Conservation (phyloP, 495 filamentous ascomycete genomes). For the Pyrenula massariospora region DNA sequence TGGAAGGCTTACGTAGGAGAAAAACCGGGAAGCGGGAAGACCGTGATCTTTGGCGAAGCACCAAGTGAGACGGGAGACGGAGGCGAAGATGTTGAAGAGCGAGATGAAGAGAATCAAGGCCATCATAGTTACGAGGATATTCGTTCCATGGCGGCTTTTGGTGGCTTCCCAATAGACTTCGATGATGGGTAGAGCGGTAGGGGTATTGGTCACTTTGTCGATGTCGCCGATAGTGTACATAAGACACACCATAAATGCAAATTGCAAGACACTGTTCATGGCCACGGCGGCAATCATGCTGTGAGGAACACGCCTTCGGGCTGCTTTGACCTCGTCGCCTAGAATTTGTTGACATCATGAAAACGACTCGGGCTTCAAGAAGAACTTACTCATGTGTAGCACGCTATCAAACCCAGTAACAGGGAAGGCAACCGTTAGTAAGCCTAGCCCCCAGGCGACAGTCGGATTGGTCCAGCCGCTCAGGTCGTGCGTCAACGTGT, state of each 20-base stretch:
- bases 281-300: slow-evolving; percentile 27
- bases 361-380: background rate
- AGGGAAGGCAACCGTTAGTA: slow-evolving; percentile 16
- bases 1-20: slow-evolving; percentile 27
- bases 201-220: slow-evolving; percentile 13
- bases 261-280: slow-evolving; percentile 28
- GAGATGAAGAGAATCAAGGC: slow-evolving; percentile 22
- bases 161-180: slow-evolving; percentile 38
- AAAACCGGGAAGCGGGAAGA: slow-evolving; percentile 40
- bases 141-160: slow-evolving; percentile 28
- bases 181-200: slow-evolving; percentile 42
- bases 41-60: slow-evolving; percentile 51
- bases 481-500: slow-evolving; percentile 21
- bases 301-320: slow-evolving; percentile 22
- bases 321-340: slow-evolving; percentile 31
- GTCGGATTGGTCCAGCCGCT: slow-evolving; percentile 30
- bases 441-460: slow-evolving; percentile 26
- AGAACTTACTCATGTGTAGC: slow-evolving; percentile 18
- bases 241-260: slow-evolving; percentile 25
- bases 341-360: background rate
- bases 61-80: slow-evolving; percentile 42
- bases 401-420: slow-evolving; percentile 15
- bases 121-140: slow-evolving; percentile 30
- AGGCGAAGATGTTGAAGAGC: slow-evolving; percentile 36
- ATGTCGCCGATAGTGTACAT: slow-evolving; percentile 32